phyloP scores from a whole-genome alignment of 805 yeast species.

The Wickerhamomyces hampshirensis region DNA sequence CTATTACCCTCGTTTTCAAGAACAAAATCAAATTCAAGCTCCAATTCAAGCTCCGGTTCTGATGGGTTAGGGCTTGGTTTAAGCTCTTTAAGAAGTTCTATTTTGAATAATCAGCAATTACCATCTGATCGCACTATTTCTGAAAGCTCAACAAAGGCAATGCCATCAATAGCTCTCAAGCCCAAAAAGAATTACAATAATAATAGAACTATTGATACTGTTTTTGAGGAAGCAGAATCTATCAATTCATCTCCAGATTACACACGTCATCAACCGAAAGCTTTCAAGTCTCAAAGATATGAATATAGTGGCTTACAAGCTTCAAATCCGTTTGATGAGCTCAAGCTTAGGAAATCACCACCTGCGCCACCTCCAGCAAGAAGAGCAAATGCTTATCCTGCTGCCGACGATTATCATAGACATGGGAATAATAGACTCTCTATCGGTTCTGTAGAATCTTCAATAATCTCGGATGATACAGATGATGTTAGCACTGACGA shows the following conservation, averaged over 20 bases:
- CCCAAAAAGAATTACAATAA: background rate
- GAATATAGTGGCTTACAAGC: conserved; percentile 15
- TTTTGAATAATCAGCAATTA: conserved; percentile 14
- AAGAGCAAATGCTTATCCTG: conserved; percentile 6
- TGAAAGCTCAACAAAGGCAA: conserved; percentile 6
- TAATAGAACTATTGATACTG: conserved; percentile 22
- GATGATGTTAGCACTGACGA: conserved; percentile 23
- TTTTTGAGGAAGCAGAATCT: conserved; percentile 23
- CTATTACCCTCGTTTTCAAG: conserved; percentile 8
- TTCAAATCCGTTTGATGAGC: conserved; percentile 20
- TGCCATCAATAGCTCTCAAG: too few relatives aligned
- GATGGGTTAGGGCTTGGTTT: conserved; percentile 10
- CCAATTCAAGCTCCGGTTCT: conserved; percentile 6
- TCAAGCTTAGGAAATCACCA: conserved; percentile 6
- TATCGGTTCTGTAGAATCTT: conserved; percentile 18
- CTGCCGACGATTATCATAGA: conserved; percentile 10
- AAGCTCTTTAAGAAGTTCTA: conserved; percentile 10
- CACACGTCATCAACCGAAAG: conserved; percentile 3
- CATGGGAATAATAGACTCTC: conserved; percentile 21
- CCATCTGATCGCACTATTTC: background rate
- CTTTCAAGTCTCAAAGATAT: conserved; percentile 12
- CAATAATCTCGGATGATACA: conserved; percentile 22
- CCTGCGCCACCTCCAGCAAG: conserved; percentile 23
- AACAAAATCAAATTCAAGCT: conserved; percentile 3
- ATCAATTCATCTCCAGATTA: conserved; percentile 5